Conservation (phyloP, 2,329 filamentous ascomycete genomes). For the Coleophoma crateriformis region DNA sequence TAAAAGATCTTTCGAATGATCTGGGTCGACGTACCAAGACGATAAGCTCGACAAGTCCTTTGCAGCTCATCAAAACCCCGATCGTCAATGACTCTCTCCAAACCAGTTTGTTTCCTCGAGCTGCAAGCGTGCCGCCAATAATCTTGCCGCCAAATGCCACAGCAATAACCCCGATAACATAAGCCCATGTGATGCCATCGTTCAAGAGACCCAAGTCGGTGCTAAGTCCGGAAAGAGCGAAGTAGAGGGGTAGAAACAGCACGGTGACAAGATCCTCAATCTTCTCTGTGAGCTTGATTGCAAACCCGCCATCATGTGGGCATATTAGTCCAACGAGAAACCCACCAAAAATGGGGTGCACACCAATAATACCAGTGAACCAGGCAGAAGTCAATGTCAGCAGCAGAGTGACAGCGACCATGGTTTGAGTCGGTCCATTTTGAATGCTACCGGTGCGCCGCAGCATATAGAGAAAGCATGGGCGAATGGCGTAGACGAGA, state of each 20-base stretch:
- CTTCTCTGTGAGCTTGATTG: conserved; percentile 88
- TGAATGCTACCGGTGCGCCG: conserved; percentile 71
- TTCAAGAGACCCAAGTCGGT: conserved; percentile 84
- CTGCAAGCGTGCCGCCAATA: conserved; percentile 73
- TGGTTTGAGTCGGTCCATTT: conserved; percentile 80
- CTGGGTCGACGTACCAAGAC: conserved; percentile 60
- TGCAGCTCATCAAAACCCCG: conserved; percentile 91
- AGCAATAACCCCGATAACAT: conserved; percentile 76
- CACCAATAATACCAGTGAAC: conserved; percentile 85
- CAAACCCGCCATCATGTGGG: conserved; percentile 83
- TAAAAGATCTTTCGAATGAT: background rate
- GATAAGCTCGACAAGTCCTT: conserved; percentile 90
- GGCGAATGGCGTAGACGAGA: conserved; percentile 66
- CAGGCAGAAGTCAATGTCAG: conserved; percentile 75
- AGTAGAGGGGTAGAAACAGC: conserved; percentile 85
- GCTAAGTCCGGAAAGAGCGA: conserved; percentile 83
- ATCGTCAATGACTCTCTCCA: conserved; percentile 91
- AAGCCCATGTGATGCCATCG: conserved; percentile 79
- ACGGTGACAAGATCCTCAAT: conserved; percentile 85
- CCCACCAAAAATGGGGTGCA: conserved; percentile 85
- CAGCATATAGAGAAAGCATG: conserved; percentile 69
- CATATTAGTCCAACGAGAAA: conserved; percentile 88
- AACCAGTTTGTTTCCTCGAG: conserved; percentile 67
- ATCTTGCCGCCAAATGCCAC: conserved; percentile 86
- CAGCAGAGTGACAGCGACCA: conserved; percentile 77